Base-by-base conservation (phyloP, 2,329 filamentous ascomycete genomes). In the Talaromyces marneffei region DNA sequence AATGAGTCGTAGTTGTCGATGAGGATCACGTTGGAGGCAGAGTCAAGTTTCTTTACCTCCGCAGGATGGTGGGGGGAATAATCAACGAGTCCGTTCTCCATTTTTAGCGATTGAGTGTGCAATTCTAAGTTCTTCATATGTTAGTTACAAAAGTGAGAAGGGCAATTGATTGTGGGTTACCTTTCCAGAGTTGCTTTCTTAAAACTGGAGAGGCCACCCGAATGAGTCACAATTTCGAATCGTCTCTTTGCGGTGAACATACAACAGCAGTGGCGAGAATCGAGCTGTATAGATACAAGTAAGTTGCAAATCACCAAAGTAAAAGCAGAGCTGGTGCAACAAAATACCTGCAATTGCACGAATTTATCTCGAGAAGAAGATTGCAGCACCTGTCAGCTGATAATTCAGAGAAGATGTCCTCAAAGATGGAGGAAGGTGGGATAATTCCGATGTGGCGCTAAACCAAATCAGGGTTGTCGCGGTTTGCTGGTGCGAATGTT, bases 1-100 rank as follows among this genome's bases (percentile, higher is more conserved):
- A 99, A 99, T 3, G 94, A 97, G 77, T 99, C 94, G 77, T 97
- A 99, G 78, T 99, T 99, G 82, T 99, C 94, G 70, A 99, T 97
- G 65, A 99, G 83, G 65, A 99, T 85, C 62, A 99, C 83, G 76
- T 97, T 97, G 61, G 89, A 90, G 27, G 94, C 94, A 56, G 87
- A 92, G 25, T 88, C 75, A 58, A 97, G 81, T 37, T 87, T 86
- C 57, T 87, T 80, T 31, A 87, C 87, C 57, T 89, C 87, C 65
- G 88, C 84, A 63, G 91, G 90, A 75, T 96, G 87, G 70, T 71
- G 74, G 70, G 92, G 92, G 63, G 93, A 97, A 76, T 97, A 87
- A 74, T 97, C 93, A 65, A 88, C 80, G 44, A 88, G 63, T 76
- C 80, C 66, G 78, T 74, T 61, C 59, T 64, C 62, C 62, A 68